These are phyloP conservation scores for Citrullus amarus DNA, from an alignment of 306 rosid species.

Conservation along the genomic window DNA sequence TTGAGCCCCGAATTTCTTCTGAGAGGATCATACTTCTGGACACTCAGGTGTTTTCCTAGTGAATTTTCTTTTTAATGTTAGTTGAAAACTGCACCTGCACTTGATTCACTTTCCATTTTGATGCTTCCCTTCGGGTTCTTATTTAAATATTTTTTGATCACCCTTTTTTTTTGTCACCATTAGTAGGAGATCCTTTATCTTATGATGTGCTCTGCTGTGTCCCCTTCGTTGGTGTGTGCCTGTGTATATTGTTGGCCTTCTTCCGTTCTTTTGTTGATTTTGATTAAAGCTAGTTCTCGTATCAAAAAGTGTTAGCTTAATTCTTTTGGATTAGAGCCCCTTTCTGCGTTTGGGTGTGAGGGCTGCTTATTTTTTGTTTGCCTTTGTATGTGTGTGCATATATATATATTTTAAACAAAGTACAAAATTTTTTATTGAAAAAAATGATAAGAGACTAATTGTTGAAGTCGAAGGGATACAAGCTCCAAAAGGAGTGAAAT, in stretches of 20 bases:
- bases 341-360: too few species aligned
- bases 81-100: background rate
- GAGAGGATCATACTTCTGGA: slow-evolving; percentile 84
- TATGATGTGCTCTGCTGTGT: background rate
- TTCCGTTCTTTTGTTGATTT: background rate
- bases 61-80: background rate
- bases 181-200: background rate
- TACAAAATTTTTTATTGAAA: too few species aligned
- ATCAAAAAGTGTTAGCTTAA: background rate
- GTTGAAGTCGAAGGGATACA: too few species aligned
- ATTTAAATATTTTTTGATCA: background rate
- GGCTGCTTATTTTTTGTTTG: too few species aligned
- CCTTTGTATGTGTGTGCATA: too few species aligned
- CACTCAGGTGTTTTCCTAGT: slow-evolving; percentile 45
- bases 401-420: too few species aligned
- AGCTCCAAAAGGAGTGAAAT: too few species aligned
- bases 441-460: too few species aligned
- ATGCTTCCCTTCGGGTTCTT: background rate
- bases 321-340: too few species aligned
- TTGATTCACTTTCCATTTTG: background rate
- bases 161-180: background rate
- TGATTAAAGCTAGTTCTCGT: background rate
- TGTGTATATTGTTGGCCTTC: background rate
- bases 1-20: slow-evolving; percentile 73
- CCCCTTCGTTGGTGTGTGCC: background rate